phyloP scores from a whole-genome alignment of 2,329 filamentous ascomycete genomes.

The Claviceps quebecensis region DNA sequence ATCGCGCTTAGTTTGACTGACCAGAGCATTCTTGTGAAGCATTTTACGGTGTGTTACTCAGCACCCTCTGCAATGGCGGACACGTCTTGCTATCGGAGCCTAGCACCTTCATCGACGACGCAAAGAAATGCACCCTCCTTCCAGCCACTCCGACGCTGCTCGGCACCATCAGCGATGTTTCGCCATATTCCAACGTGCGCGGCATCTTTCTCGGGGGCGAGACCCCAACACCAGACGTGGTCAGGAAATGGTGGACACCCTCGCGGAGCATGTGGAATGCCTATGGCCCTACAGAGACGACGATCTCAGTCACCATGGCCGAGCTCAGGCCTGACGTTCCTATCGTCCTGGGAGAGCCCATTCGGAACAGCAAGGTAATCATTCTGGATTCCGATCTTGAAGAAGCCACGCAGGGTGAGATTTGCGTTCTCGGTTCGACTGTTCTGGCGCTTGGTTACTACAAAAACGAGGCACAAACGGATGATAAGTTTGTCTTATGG shows the following conservation, averaged over 20 bases:
- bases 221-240: conserved; percentile 2
- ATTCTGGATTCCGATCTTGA: not conserved
- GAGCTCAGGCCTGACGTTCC: not conserved
- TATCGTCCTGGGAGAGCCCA: not conserved
- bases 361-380: not conserved
- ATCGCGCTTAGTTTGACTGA: not conserved
- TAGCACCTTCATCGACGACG: conserved; percentile 3
- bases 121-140: conserved; percentile 1
- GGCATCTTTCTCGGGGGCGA: conserved; percentile 9
- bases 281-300: conserved; percentile 10
- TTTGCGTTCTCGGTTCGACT: conserved; percentile 20
- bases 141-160: conserved; percentile 9
- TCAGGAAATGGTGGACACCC: conserved; percentile 3
- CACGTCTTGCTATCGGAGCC: not conserved
- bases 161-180: not conserved
- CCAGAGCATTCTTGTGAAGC: conserved; percentile 5
- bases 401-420: conserved; percentile 6
- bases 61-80: conserved; percentile 5
- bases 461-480: conserved; percentile 10
- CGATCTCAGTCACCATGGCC: conserved; percentile 7
- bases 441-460: conserved; percentile 25
- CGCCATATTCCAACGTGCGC: conserved; percentile 1
- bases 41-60: conserved; percentile 4
- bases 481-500: conserved; percentile 8
- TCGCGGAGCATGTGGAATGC: conserved; percentile 7